Evolutionary conservation across 768 basidiomycete genomes (phyloP), one percentile per base, ranked within the genome.

Genomic region (Chlorophyllum brunneum): DNA sequence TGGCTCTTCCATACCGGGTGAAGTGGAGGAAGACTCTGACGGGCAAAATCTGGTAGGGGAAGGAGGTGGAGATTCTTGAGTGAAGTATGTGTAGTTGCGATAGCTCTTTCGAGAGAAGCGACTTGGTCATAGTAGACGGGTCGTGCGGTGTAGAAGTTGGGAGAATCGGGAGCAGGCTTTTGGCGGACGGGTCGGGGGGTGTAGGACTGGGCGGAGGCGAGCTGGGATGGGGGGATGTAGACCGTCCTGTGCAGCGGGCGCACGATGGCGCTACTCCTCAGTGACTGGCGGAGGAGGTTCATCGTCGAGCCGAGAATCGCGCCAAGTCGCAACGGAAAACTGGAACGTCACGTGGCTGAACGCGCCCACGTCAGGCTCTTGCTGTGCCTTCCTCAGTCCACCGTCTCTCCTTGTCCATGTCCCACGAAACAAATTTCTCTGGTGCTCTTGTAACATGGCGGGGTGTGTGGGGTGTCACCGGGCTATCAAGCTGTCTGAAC

Each of bases 401-500:
- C 29, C 49, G 47, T 22, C 39, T 57, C 44, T 47, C 13, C 36
- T 41, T 29, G 48, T 68, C 65, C 65, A 65, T 62, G 58, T 59
- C 67, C 51, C 57, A 65, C 23, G 88, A 88, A 62, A 80, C 85
- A 57, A 95, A 95, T 70, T 98, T 98, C 71, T 90, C 92, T n/a
- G 86, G 85, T 43, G 95, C 95, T 22, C 71, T 98, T 44, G 71
- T 86, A 48, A 92, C 92, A 70, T 98, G 95, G 95, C 90, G 85
- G 76, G 86, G 94, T 91, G 59, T 23, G 77, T 61, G 41, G 15
- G 16, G 10, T 15, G 36, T 52, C 16, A 6, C 16, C 26, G 53
- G 6, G 43, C 48, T 13, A 37, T 24, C 3, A 11, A 15, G 10
- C n/a, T 26, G 20, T 33, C 36, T 39, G 5, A 44, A 36, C 48